Conservation (phyloP, 148 eudicot species). For the Gaultheria prostrata region DNA sequence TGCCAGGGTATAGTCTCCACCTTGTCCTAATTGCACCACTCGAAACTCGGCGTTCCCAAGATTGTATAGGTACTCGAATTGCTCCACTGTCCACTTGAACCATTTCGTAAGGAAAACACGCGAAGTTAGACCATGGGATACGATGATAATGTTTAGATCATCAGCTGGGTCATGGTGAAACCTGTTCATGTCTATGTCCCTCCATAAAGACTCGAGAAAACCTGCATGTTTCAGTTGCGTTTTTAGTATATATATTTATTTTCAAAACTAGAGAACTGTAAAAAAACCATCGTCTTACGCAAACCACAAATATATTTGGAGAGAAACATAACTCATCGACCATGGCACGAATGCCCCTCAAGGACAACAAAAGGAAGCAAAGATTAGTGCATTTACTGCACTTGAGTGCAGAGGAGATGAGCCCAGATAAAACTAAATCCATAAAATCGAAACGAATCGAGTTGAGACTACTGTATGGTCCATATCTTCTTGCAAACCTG, state of each 20-base stretch:
- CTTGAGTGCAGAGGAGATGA: neutral
- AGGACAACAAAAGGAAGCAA: neutral
- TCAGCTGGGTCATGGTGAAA: slow-evolving; percentile 49
- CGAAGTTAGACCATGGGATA: slow-evolving; percentile 76
- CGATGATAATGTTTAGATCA: slow-evolving; percentile 69
- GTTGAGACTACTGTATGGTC: neutral
- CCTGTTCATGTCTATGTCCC: slow-evolving; percentile 89
- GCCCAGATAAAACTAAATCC: neutral
- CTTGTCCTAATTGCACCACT: slow-evolving; percentile 65
- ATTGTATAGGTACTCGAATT: slow-evolving; percentile 68
- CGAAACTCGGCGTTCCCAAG: slow-evolving; percentile 64
- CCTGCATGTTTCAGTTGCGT: slow-evolving; percentile 46
- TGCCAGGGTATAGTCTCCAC: slow-evolving; percentile 90
- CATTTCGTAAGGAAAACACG: slow-evolving; percentile 85
- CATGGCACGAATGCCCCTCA: neutral
- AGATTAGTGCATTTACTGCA: neutral
- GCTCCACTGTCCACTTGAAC: slow-evolving; percentile 95
- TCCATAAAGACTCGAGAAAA: slow-evolving; percentile 91
- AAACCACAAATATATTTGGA: neutral
- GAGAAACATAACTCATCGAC: neutral
- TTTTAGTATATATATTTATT: neutral
- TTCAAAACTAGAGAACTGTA: neutral
- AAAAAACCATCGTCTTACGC: neutral
- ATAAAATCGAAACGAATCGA: neutral
- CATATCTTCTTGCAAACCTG: neutral